Percentiles rank a stretch among this genome's conserved stretches.
These are phyloP conservation scores for Verticillium zaregamsianum DNA, from an alignment of 2,329 filamentous ascomycete genomes.

Conservation along the genomic window DNA sequence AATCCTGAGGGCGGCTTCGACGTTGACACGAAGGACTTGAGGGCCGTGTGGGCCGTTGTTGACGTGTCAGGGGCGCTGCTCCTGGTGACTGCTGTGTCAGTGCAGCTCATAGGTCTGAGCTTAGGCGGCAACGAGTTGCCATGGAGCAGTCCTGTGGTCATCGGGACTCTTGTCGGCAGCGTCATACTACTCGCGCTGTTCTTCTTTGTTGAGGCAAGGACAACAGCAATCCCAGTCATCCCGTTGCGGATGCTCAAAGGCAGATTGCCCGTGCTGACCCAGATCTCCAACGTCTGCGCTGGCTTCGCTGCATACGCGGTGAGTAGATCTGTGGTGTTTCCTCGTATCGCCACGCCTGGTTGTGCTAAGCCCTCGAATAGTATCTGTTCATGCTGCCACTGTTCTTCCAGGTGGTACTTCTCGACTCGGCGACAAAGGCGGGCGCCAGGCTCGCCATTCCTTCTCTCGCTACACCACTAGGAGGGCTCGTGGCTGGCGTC, in stretches of 20 bases:
- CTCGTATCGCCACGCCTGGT: neutral
- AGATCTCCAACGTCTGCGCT: conserved; percentile 55
- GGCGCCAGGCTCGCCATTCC: conserved; percentile 61
- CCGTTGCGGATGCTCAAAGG: conserved; percentile 55
- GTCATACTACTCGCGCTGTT: conserved; percentile 38
- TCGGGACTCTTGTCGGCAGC: conserved; percentile 39
- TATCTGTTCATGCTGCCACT: conserved; percentile 67
- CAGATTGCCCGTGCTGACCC: conserved; percentile 47
- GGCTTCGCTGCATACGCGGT: conserved; percentile 61
- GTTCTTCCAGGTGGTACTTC: conserved; percentile 64
- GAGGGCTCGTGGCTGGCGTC: conserved; percentile 51
- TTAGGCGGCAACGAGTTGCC: conserved; percentile 52
- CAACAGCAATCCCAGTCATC: conserved; percentile 48
- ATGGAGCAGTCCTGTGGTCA: conserved; percentile 46
- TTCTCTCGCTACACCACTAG: conserved; percentile 54
- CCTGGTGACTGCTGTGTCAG: conserved; percentile 53
- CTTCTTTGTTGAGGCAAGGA: conserved; percentile 42
- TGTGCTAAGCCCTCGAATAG: conserved; percentile 18
- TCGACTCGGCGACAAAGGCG: conserved; percentile 59
- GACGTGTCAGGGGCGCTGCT: conserved; percentile 55
- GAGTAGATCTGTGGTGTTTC: conserved; percentile 20
- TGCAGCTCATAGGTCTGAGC: conserved; percentile 52
- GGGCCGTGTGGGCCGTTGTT: conserved; percentile 46
- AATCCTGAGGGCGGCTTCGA: conserved; percentile 26
- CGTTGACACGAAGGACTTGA: conserved; percentile 18